Evolutionary conservation across 2,329 filamentous ascomycete genomes (phyloP).

Genomic region (Fusarium penzigii): DNA sequence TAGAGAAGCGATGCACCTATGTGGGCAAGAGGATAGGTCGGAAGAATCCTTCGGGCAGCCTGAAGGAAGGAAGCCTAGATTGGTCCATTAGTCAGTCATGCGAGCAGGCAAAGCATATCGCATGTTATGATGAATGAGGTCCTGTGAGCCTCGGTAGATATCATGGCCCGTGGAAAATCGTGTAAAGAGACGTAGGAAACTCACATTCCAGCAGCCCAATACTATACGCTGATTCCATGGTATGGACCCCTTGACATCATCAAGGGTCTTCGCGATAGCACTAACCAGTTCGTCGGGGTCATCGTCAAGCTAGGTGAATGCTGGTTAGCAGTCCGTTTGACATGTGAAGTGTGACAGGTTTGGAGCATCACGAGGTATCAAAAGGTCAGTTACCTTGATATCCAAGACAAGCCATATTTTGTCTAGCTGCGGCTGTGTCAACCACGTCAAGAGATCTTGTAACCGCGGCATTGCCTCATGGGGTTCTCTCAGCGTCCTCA

Average conservation of each 20-base stretch:
- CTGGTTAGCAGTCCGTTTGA: slow-evolving; percentile 12
- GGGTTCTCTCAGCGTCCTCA: slow-evolving; percentile 68
- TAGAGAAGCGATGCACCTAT: slow-evolving; percentile 69
- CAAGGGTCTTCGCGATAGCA: slow-evolving; percentile 65
- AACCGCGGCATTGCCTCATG: slow-evolving; percentile 73
- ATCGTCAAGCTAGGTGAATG: slow-evolving; percentile 61
- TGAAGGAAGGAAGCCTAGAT: slow-evolving; percentile 68
- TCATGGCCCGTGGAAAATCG: neutral
- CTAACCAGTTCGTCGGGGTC: slow-evolving; percentile 69
- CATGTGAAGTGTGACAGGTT: neutral
- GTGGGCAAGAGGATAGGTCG: slow-evolving; percentile 63
- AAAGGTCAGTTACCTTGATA: slow-evolving; percentile 65
- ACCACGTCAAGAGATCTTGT: slow-evolving; percentile 70
- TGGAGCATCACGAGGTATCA: neutral
- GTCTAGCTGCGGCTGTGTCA: slow-evolving; percentile 64
- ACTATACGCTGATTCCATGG: slow-evolving; percentile 76
- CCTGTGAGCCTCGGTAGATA: neutral
- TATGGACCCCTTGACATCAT: slow-evolving; percentile 46
- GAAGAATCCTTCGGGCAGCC: slow-evolving; percentile 61
- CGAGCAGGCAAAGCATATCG: neutral
- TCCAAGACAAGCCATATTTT: slow-evolving; percentile 82
- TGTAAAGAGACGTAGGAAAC: slow-evolving; percentile 6
- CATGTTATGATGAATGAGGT: neutral
- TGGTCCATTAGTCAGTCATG: neutral
- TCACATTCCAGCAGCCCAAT: slow-evolving; percentile 79